Conservation (phyloP, 2,329 filamentous ascomycete genomes). For the Colletotrichum somersetense region DNA sequence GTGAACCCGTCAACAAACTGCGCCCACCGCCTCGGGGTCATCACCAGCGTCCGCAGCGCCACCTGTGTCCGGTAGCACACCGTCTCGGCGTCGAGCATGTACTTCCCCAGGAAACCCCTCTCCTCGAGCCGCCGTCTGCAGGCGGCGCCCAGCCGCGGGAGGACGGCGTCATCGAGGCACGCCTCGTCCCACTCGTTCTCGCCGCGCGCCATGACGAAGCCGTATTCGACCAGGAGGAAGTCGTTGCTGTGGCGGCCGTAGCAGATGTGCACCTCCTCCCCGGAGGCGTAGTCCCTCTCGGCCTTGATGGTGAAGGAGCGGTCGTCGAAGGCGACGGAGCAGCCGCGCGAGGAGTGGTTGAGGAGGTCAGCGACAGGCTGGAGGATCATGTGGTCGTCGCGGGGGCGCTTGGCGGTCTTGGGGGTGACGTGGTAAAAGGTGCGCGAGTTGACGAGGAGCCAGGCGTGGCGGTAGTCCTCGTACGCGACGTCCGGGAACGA, state of each 20-base stretch:
- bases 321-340: conserved; percentile 63
- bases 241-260: conserved; percentile 81
- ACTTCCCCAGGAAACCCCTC: conserved; percentile 63
- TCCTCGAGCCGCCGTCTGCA: conserved; percentile 58
- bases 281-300: conserved; percentile 61
- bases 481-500: conserved; percentile 50
- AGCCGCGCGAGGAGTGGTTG: conserved; percentile 67
- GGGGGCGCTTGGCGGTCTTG: conserved; percentile 56
- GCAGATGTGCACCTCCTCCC: conserved; percentile 76
- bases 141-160: conserved; percentile 51
- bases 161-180: conserved; percentile 60
- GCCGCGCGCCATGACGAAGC: conserved; percentile 60
- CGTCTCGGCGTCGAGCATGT: conserved; percentile 62
- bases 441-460: conserved; percentile 72
- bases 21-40: conserved; percentile 57
- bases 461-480: conserved; percentile 65
- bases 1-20: conserved; percentile 61
- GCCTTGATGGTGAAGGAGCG: conserved; percentile 68
- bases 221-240: conserved; percentile 78
- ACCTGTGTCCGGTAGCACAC: conserved; percentile 70
- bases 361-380: conserved; percentile 81
- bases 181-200: conserved; percentile 66
- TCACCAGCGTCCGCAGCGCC: conserved; percentile 58
- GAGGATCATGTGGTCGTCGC: conserved; percentile 74
- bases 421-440: conserved; percentile 70